phyloP scores from a whole-genome alignment of 257 asterid genomes.

The Solanum pinnatisectum region DNA sequence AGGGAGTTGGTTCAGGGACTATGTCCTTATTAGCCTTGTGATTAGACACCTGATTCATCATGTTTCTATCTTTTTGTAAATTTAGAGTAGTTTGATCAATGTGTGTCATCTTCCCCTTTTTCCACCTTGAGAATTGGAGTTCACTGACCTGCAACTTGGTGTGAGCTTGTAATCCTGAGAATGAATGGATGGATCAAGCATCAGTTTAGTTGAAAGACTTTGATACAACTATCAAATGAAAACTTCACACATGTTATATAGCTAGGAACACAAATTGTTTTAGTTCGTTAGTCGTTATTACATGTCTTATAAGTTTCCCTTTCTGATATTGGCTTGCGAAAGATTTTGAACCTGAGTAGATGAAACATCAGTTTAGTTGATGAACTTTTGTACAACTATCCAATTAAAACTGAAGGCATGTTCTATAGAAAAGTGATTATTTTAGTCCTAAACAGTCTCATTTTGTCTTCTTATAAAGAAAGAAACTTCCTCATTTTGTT shows the following conservation, averaged over 20 bases:
- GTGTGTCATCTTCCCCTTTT: no score
- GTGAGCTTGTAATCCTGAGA: background rate
- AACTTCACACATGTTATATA: background rate
- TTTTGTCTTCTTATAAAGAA: no score
- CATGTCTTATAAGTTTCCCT: background rate
- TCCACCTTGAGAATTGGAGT: background rate
- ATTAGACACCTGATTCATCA: no score
- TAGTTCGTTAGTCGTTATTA: background rate
- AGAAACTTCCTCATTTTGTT: no score
- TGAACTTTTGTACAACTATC: background rate
- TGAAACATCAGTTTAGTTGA: background rate
- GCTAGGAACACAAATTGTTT: background rate
- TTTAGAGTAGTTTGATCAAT: no score
- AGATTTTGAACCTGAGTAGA: background rate
- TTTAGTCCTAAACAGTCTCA: no score
- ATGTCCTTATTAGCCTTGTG: no score
- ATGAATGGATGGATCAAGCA: background rate
- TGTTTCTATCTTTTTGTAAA: no score
- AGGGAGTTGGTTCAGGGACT: no score
- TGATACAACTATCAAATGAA: background rate
- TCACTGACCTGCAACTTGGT: slow-evolving; percentile 35
- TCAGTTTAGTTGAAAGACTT: background rate
- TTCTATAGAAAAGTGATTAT: background rate
- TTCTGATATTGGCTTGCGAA: background rate
- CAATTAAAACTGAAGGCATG: background rate